Percentiles rank a stretch among this genome's conserved stretches.
These are phyloP conservation scores for Aspergillus amoenus DNA, from an alignment of 2,329 filamentous ascomycete species.

Conservation along the genomic window DNA sequence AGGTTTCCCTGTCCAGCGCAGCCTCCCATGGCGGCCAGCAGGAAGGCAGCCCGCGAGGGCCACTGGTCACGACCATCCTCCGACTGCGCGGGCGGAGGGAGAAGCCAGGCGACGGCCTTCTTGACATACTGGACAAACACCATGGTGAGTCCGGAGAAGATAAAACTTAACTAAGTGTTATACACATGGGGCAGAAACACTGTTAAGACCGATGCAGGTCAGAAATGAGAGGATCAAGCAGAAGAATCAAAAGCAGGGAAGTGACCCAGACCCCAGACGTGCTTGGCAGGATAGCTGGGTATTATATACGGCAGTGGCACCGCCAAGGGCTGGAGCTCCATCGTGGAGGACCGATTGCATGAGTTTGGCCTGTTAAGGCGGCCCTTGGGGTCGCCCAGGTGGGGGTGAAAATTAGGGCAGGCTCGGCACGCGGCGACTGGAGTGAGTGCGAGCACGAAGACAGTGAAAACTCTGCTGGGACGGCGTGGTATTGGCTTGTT, in stretches of 20 bases:
- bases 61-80: conserved; percentile 54
- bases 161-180: neutral
- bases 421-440: neutral
- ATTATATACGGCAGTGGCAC: neutral
- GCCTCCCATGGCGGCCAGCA: conserved; percentile 60
- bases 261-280: neutral
- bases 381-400: neutral
- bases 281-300: neutral
- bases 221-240: too few species aligned
- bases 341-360: neutral
- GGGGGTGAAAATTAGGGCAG: neutral
- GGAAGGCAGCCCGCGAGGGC: conserved; percentile 55
- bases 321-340: neutral
- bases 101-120: conserved; percentile 30
- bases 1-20: conserved; percentile 60
- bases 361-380: neutral
- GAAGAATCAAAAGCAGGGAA: neutral
- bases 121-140: conserved; percentile 15
- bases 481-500: too few species aligned
- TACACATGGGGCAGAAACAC: too few species aligned
- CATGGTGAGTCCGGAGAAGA: neutral
- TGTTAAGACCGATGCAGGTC: too few species aligned
- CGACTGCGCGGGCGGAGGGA: conserved; percentile 33
- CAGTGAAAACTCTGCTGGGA: neutral
- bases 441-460: too few species aligned